Percentiles rank a stretch among this genome's conserved stretches.
phyloP scores from a whole-genome alignment of 2,329 filamentous ascomycete species.

The Sclerotiophoma versabilis region DNA sequence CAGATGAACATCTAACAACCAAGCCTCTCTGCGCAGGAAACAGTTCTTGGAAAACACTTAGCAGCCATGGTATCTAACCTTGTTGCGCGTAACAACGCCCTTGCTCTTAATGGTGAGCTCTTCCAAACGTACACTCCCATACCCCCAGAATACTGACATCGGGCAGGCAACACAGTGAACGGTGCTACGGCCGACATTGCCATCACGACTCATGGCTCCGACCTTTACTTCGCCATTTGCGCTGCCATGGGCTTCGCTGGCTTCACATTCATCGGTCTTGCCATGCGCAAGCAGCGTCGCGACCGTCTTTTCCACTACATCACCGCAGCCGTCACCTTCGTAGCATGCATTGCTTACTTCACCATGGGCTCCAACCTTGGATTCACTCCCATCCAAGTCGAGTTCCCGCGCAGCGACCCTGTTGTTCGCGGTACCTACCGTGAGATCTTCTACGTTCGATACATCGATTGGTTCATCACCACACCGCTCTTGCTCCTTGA shows the following conservation, averaged over 20 bases:
- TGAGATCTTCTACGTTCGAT: constrained; percentile 71
- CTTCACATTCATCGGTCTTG: constrained; percentile 61
- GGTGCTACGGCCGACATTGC: constrained; percentile 60
- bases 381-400: constrained; percentile 67
- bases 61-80: constrained; percentile 9
- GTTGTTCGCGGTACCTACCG: constrained; percentile 61
- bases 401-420: constrained; percentile 59
- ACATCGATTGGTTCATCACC: constrained; percentile 71
- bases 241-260: constrained; percentile 65
- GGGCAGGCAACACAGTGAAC: constrained; percentile 53
- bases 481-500: constrained; percentile 70
- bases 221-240: constrained; percentile 69
- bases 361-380: constrained; percentile 72
- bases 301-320: constrained; percentile 71
- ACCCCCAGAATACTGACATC: background rate
- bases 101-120: constrained; percentile 30
- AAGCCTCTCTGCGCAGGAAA: constrained; percentile 1
- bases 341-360: constrained; percentile 70
- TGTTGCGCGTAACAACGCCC: constrained; percentile 28
- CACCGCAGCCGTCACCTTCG: constrained; percentile 64
- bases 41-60: background rate
- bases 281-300: constrained; percentile 60
- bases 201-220: constrained; percentile 66
- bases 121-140: background rate
- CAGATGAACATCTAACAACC: background rate